Conservation (phyloP, 495 filamentous ascomycete species). For the Zalerion maritima region DNA sequence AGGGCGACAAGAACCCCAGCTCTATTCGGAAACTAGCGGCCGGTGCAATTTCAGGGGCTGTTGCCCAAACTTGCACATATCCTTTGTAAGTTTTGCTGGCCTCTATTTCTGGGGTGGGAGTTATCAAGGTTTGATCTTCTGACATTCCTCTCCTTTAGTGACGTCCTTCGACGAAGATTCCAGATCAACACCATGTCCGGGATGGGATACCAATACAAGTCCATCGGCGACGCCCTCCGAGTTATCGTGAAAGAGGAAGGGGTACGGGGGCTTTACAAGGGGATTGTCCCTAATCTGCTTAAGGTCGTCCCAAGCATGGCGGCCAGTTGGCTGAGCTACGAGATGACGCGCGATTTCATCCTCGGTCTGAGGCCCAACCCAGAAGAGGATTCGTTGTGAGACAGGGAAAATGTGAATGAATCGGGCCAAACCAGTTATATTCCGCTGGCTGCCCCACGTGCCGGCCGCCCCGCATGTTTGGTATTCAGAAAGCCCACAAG, state of each 20-base stretch:
- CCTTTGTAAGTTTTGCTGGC: conserved; percentile 58
- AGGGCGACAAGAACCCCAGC: conserved; percentile 74
- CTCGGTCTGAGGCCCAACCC: conserved; percentile 37
- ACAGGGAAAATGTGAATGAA: too few species aligned
- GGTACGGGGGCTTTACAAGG: conserved; percentile 67
- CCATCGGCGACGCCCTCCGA: conserved; percentile 67
- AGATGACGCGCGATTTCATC: conserved; percentile 78
- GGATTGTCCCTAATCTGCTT: conserved; percentile 81
- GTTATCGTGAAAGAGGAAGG: conserved; percentile 69
- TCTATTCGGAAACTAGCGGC: conserved; percentile 70
- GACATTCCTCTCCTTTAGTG: conserved; percentile 36
- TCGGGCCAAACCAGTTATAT: too few species aligned
- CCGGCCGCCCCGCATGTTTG: too few species aligned
- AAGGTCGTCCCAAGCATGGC: conserved; percentile 99
- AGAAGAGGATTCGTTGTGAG: conserved; percentile 18
- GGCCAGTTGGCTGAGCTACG: conserved; percentile 93
- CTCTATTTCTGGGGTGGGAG: neutral
- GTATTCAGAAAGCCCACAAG: too few species aligned
- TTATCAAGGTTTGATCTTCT: conserved; percentile 9
- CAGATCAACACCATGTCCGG: conserved; percentile 99
- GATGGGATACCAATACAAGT: conserved; percentile 93
- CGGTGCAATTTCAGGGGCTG: conserved; percentile 84
- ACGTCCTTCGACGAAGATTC: conserved; percentile 88
- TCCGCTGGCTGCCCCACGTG: too few species aligned
- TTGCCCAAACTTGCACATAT: conserved; percentile 96